Base-by-base conservation (phyloP, 75 land plant genomes). In the Ceratopteris richardii region DNA sequence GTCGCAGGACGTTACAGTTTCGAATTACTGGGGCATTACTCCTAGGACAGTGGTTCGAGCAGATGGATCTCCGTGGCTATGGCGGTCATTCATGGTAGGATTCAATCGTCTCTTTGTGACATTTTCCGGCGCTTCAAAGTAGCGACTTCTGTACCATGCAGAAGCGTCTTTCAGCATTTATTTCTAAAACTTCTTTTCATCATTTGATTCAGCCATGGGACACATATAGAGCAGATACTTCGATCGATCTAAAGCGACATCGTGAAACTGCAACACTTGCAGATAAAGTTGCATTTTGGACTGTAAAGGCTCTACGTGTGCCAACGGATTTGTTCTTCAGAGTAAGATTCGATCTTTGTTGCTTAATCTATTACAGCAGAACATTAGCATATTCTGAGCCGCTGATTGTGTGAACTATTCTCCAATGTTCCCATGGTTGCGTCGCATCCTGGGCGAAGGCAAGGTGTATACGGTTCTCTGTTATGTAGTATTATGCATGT, bases 251-350 rank as follows among this genome's bases (percentile, higher is more conserved):
- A 62, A 60, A 71, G 58, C 89, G 85, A 67, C 88, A 85, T 58
- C 95, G 85, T 42, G 64, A 46, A 0, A 84, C 96, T 1, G 54
- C 57, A 12, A 67, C 63, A 0, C 57, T 73, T 21, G 21, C 69
- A 21, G 98, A 93, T 67, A 85, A 86, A 44, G 3, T 93, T 29
- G 98, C 98, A 0, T 82, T 53, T 59, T 82, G 84, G 83, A 85
- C 80, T 9, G 97, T 92, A 59, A 82, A 92, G 68, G 21, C 57
- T 16, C 66, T 92, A 29, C 73, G 86, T 22, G 16, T 62, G 6
- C 95, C 93, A 0, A 84, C 95, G 0, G 86, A 92, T 57, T 16
- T 92, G 16, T 92, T 94, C 66, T 94, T 94, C 62, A 85, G 81
- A 90, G 97, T 91, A 64, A 33, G 9, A 33, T 9, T 4, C 9